Percentiles rank a stretch among this genome's conserved stretches.
Conservation (phyloP, 352 stramenopile species). For the Phytophthora lateralis region DNA sequence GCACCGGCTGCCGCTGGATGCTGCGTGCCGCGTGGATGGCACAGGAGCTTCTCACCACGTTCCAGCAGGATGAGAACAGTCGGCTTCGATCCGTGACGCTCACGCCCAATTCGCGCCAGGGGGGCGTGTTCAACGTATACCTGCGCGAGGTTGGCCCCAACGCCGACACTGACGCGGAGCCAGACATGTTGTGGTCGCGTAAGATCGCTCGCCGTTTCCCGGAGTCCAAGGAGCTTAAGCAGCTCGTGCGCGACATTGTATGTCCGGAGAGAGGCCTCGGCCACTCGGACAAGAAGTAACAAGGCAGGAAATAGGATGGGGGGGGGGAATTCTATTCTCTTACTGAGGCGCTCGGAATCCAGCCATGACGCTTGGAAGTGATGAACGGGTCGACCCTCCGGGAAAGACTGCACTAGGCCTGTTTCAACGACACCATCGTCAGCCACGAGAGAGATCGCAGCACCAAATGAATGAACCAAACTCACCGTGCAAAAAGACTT, state of each 20-base stretch:
- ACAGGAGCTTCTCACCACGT: constrained; percentile 93
- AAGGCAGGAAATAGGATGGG: constrained; percentile 3
- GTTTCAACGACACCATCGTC: constrained; percentile 4
- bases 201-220: constrained; percentile 85
- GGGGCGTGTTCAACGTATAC: constrained; percentile 75
- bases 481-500: constrained; percentile 55
- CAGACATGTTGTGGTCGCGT: constrained; percentile 87
- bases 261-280: constrained; percentile 84
- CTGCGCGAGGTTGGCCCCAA: constrained; percentile 42
- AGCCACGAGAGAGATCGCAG: not conserved
- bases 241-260: constrained; percentile 90
- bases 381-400: constrained; percentile 21
- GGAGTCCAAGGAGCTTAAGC: constrained; percentile 93
- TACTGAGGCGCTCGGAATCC: constrained; percentile 28
- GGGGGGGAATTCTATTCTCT: not conserved
- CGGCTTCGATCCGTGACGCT: constrained; percentile 64
- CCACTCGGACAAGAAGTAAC: constrained; percentile 82
- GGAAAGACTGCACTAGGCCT: constrained; percentile 44
- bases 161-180: constrained; percentile 40
- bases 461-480: constrained; percentile 2
- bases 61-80: constrained; percentile 73
- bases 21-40: constrained; percentile 89
- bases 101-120: constrained; percentile 61
- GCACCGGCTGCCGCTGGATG: constrained; percentile 91
- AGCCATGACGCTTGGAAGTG: constrained; percentile 30